A percentile compares a stretch with the other conserved stretches of the same genome.
phyloP scores from a whole-genome alignment of 208 protist genomes.

The Wallacemonas sp. region DNA sequence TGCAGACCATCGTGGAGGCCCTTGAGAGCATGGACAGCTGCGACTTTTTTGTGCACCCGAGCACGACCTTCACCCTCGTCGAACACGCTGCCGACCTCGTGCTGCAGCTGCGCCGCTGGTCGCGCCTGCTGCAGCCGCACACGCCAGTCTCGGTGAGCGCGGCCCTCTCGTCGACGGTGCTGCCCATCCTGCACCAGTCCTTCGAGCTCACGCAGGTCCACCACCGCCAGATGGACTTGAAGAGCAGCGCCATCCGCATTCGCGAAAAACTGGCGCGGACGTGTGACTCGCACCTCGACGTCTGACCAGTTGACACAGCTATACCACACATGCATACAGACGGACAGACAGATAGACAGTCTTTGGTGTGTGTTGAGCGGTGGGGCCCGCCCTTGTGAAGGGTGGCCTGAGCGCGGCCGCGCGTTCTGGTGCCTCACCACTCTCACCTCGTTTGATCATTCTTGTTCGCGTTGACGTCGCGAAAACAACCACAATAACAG shows the following conservation, averaged over 20 bases:
- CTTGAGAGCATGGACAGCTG: slow-evolving; percentile 45
- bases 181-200: slow-evolving; percentile 58
- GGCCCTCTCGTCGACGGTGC: slow-evolving; percentile 28
- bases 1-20: slow-evolving; percentile 45
- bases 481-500: too few species aligned
- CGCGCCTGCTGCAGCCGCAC: slow-evolving; percentile 23
- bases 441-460: too few species aligned
- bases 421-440: too few species aligned
- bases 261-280: slow-evolving; percentile 52
- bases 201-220: slow-evolving; percentile 46
- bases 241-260: slow-evolving; percentile 30
- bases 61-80: slow-evolving; percentile 47
- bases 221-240: slow-evolving; percentile 3
- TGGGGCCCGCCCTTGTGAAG: too few species aligned
- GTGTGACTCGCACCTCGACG: slow-evolving; percentile 29
- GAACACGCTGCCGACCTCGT: slow-evolving; percentile 45
- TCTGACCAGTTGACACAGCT: too few species aligned
- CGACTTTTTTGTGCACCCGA: slow-evolving; percentile 47
- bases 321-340: too few species aligned
- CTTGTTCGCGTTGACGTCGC: too few species aligned
- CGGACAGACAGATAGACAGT: too few species aligned
- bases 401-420: too few species aligned
- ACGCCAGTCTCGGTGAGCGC: slow-evolving; percentile 26
- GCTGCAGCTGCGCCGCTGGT: slow-evolving; percentile 13
- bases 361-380: too few species aligned